Percentiles rank a stretch among this genome's conserved stretches.
Evolutionary conservation across 1,139 yeast species (phyloP).

Genomic region (Protomyces pachydermus): DNA sequence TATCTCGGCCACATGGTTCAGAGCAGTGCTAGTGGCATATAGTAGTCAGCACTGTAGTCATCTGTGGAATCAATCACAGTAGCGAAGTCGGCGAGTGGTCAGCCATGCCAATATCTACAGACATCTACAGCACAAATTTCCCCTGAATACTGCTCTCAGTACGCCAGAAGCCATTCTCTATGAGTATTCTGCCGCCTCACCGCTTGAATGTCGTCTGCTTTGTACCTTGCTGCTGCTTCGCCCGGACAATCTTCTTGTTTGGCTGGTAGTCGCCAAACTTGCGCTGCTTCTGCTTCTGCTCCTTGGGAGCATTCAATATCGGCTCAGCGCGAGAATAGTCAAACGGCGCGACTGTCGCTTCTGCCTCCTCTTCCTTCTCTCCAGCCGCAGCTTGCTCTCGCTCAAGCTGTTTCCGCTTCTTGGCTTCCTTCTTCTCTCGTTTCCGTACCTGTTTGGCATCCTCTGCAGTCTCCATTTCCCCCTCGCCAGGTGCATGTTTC

Average conservation of each 20-base stretch:
- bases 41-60: no score
- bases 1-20: no score
- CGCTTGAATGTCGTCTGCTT: slow-evolving; percentile 24
- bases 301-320: slow-evolving; percentile 1
- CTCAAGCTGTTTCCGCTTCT: background rate
- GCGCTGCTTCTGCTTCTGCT: slow-evolving; percentile 15
- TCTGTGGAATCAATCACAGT: no score
- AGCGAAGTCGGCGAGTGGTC: no score
- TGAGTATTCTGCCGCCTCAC: background rate
- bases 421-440: background rate
- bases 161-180: no score
- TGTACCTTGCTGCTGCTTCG: slow-evolving; percentile 24
- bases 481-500: slow-evolving; percentile 1
- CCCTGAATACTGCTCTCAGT: no score
- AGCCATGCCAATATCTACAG: no score
- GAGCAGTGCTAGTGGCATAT: no score
- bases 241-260: slow-evolving; percentile 13
- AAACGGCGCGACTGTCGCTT: slow-evolving; percentile 3
- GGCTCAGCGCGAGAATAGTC: slow-evolving; percentile 22
- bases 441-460: background rate
- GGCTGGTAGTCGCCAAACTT: slow-evolving; percentile 21
- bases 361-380: slow-evolving; percentile 1
- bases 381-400: background rate
- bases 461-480: background rate
- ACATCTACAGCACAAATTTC: no score